Evolutionary conservation across 2,329 filamentous ascomycete species (phyloP).

Genomic region (Paracoccidioides brasiliensis): DNA sequence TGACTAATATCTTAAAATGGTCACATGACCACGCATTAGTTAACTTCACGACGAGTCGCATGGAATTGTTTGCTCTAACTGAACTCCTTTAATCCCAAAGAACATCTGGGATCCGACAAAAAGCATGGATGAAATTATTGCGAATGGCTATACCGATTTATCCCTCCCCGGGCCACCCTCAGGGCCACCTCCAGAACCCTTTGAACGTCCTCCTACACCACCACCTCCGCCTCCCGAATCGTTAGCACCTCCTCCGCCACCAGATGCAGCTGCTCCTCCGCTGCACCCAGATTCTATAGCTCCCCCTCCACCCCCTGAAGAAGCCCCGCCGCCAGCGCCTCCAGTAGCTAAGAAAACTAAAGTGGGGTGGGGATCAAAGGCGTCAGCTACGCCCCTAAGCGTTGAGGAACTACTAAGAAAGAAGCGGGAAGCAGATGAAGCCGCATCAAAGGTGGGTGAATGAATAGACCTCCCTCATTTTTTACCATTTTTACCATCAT

Average conservation of each 20-base stretch:
- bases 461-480: neutral
- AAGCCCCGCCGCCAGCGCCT: slow-evolving; percentile 32
- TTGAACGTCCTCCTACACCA: slow-evolving; percentile 27
- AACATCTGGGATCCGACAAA: neutral
- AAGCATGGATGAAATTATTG: slow-evolving; percentile 24
- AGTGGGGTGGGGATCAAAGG: slow-evolving; percentile 34
- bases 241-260: slow-evolving; percentile 30
- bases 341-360: slow-evolving; percentile 40
- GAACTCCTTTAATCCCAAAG: neutral
- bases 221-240: slow-evolving; percentile 30
- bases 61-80: neutral
- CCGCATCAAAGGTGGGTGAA: slow-evolving; percentile 54
- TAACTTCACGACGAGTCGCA: neutral
- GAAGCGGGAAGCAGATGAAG: slow-evolving; percentile 75
- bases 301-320: slow-evolving; percentile 32
- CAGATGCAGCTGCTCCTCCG: slow-evolving; percentile 24
- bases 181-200: slow-evolving; percentile 25
- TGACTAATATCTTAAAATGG: neutral
- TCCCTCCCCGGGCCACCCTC: slow-evolving; percentile 23
- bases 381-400: slow-evolving; percentile 47
- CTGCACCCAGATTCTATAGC: slow-evolving; percentile 22
- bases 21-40: neutral
- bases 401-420: slow-evolving; percentile 75
- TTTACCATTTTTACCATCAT: neutral
- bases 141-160: slow-evolving; percentile 16